Conservation (phyloP, 2,329 filamentous ascomycete genomes). For the Atkinsonella hypoxylon region DNA sequence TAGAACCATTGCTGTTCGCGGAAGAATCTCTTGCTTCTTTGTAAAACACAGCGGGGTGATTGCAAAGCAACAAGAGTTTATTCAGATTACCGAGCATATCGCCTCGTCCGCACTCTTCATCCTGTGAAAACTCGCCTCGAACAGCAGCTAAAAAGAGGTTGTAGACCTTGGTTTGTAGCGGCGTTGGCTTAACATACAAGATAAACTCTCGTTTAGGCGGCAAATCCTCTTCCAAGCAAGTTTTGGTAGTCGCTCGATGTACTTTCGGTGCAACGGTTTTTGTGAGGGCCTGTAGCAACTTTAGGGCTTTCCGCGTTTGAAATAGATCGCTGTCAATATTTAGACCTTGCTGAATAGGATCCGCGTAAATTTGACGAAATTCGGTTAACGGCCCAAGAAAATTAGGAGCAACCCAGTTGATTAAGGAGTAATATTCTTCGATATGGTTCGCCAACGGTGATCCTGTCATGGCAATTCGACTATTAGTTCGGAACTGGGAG, state of each 20-base stretch:
- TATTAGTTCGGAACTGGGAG: conserved; percentile 49
- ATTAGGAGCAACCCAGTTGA: conserved; percentile 72
- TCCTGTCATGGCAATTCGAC: conserved; percentile 73
- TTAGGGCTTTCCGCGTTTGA: conserved; percentile 49
- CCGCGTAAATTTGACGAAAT: conserved; percentile 59
- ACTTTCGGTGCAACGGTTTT: conserved; percentile 66
- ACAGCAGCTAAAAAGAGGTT: conserved; percentile 26
- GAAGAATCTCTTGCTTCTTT: conserved; percentile 15
- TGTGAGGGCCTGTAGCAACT: conserved; percentile 59
- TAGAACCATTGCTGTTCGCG: conserved; percentile 4
- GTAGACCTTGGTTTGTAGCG: conserved; percentile 54
- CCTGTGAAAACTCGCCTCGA: neutral
- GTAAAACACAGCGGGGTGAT: conserved; percentile 38
- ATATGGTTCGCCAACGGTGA: conserved; percentile 80
- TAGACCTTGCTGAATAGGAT: conserved; percentile 62
- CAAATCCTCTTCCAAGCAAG: conserved; percentile 52
- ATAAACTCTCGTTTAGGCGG: conserved; percentile 74
- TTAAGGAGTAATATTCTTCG: conserved; percentile 73
- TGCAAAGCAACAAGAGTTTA: conserved; percentile 36
- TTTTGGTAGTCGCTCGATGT: conserved; percentile 56
- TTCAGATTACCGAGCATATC: conserved; percentile 24
- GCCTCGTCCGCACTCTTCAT: conserved; percentile 5
- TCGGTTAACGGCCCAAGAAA: conserved; percentile 59
- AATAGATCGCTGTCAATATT: conserved; percentile 46
- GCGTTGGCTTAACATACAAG: conserved; percentile 58